phyloP scores from a whole-genome alignment of 1,139 yeast species.

The Nakaseomyces delphensis region DNA sequence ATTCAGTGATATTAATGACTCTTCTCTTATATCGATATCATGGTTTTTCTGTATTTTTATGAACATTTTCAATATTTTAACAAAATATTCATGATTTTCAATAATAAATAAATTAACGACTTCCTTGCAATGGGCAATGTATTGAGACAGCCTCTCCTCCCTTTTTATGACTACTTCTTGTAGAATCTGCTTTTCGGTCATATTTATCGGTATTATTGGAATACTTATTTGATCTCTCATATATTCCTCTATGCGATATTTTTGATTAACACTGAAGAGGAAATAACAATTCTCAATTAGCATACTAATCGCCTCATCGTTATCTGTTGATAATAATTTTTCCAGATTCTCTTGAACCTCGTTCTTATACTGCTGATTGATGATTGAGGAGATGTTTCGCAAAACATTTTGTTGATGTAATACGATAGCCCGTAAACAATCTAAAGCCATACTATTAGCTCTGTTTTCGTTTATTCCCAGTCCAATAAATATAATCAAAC shows the following conservation, averaged over 20 bases:
- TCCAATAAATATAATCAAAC: conserved; percentile 1
- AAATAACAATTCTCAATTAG: conserved; percentile 2
- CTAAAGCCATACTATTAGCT: conserved; percentile 3
- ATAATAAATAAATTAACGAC: neutral
- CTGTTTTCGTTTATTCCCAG: conserved; percentile 2
- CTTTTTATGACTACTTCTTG: conserved; percentile 18
- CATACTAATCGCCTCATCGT: conserved; percentile 4
- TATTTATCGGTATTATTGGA: neutral
- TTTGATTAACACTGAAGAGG: conserved; percentile 4
- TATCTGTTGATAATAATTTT: neutral
- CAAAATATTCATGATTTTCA: neutral
- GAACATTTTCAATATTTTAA: neutral
- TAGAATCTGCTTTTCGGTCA: neutral
- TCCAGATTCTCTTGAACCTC: neutral
- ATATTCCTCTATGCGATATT: conserved; percentile 2
- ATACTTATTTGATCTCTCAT: neutral
- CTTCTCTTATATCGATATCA: conserved; percentile 1
- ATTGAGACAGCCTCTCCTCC: neutral
- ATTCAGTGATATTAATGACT: neutral
- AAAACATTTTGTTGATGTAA: neutral
- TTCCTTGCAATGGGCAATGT: conserved; percentile 1
- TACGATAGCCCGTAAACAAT: conserved; percentile 1
- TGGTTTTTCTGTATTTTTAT: neutral
- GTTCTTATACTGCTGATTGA: neutral
- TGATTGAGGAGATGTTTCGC: neutral